These are phyloP conservation scores for Magnusiomyces fungicola DNA, from an alignment of 1,139 yeast genomes.

Conservation along the genomic window DNA sequence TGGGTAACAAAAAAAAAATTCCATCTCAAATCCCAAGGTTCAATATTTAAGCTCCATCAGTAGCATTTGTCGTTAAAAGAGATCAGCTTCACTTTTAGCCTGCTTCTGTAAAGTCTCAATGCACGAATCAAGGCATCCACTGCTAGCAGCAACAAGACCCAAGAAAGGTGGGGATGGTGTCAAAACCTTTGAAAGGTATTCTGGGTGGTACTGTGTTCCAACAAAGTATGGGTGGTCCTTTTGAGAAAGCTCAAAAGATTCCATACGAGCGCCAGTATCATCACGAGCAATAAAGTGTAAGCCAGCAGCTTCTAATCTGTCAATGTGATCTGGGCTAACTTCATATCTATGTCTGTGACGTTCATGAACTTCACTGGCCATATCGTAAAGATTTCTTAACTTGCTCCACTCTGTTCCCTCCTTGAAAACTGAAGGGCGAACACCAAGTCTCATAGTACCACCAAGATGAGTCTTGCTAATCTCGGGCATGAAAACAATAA, in stretches of 20 bases:
- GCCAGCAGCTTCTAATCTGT: constrained; percentile 65
- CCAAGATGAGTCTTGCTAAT: constrained; percentile 93
- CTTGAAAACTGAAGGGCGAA: constrained; percentile 81
- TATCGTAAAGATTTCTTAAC: constrained; percentile 77
- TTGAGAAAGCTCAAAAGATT: constrained; percentile 63
- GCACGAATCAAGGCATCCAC: constrained; percentile 66
- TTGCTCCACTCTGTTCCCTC: constrained; percentile 59
- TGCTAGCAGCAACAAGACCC: constrained; percentile 90
- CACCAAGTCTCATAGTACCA: constrained; percentile 98
- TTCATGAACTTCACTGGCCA: constrained; percentile 62
- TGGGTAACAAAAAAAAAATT: too few relatives aligned
- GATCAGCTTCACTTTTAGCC: too few relatives aligned
- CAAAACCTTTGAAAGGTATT: constrained; percentile 88
- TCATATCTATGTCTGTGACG: constrained; percentile 99
- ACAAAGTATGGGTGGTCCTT: constrained; percentile 78
- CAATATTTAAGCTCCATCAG: too few relatives aligned
- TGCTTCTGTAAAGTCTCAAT: too few relatives aligned
- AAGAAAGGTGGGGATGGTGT: constrained; percentile 96
- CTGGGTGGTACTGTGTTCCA: constrained; percentile 98
- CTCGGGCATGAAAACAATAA: constrained; percentile 97
- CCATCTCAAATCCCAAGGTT: too few relatives aligned
- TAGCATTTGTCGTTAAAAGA: too few relatives aligned
- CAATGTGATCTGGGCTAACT: constrained; percentile 78
- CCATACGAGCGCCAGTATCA: constrained; percentile 87
- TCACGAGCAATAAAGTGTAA: constrained; percentile 89